phyloP scores from a whole-genome alignment of 164 flowering plant genomes.

The Umbilicus rupestris region DNA sequence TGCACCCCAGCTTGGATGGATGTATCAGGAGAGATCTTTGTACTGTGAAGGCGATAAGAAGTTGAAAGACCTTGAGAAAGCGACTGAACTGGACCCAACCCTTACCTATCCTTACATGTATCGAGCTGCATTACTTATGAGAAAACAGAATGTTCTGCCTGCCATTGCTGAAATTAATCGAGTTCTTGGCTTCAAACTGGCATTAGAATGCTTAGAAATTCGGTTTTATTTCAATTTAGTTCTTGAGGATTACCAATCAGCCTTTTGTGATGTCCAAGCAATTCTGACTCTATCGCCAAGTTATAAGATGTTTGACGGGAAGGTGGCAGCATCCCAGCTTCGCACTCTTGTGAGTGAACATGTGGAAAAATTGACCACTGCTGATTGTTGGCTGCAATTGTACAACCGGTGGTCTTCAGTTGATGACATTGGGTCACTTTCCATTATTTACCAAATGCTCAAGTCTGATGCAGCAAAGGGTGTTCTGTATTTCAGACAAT shows the following conservation, averaged over 20 bases:
- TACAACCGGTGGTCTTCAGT: constrained; percentile 97
- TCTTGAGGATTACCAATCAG: constrained; percentile 68
- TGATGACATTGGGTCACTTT: constrained; percentile 97
- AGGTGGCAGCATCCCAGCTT: constrained; percentile 80
- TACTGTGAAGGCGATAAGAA: constrained; percentile 68
- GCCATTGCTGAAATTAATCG: constrained; percentile 82
- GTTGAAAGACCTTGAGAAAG: constrained; percentile 72
- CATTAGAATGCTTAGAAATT: constrained; percentile 88
- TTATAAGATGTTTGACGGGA: constrained; percentile 84
- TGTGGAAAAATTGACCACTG: constrained; percentile 87
- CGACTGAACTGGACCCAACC: constrained; percentile 88
- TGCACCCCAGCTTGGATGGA: constrained; percentile 74
- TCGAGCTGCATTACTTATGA: constrained; percentile 82
- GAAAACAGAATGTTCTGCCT: constrained; percentile 56
- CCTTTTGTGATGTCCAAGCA: constrained; percentile 86
- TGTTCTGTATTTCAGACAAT: constrained; percentile 91
- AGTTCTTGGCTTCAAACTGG: constrained; percentile 80
- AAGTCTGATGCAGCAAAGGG: constrained; percentile 95
- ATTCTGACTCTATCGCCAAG: constrained; percentile 83
- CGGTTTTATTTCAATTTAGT: constrained; percentile 81
- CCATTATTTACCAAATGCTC: constrained; percentile 96
- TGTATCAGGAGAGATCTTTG: constrained; percentile 89
- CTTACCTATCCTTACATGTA: constrained; percentile 94
- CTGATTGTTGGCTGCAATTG: constrained; percentile 94
- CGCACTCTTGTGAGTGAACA: constrained; percentile 84